Evolutionary conservation across 192 early-diverging fungal species (phyloP).

Genomic region (Chytriomyces confervae): DNA sequence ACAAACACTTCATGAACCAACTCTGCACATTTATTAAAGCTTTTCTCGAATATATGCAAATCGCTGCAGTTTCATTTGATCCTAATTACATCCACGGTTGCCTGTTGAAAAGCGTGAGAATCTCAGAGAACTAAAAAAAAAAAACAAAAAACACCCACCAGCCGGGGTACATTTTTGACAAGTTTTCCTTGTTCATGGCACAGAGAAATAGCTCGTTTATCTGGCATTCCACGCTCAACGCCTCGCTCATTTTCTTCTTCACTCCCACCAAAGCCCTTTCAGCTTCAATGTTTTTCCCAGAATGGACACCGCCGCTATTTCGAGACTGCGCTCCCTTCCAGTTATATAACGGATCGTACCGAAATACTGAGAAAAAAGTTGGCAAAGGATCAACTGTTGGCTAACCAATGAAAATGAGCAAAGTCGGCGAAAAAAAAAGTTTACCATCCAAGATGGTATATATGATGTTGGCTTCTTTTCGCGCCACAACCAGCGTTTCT

Average conservation of each 20-base stretch:
- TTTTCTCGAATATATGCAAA: background rate
- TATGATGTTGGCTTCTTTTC: constrained; percentile 79
- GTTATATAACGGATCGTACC: constrained; percentile 87
- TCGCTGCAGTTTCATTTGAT: background rate
- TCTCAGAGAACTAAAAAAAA: background rate
- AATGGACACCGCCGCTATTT: constrained; percentile 23
- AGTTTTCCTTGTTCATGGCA: constrained; percentile 62
- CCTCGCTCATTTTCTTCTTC: constrained; percentile 61
- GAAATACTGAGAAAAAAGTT: constrained; percentile 67
- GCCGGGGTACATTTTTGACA: constrained; percentile 68
- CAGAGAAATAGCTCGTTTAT: constrained; percentile 75
- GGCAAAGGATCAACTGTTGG: background rate
- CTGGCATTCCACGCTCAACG: constrained; percentile 71
- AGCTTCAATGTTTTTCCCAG: constrained; percentile 67
- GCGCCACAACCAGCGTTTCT: constrained; percentile 77
- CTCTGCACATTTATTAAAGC: background rate
- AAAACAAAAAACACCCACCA: constrained; percentile 36
- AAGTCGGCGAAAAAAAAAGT: no score
- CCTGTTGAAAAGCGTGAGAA: constrained; percentile 7
- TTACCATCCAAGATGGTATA: constrained; percentile 79
- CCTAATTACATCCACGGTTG: constrained; percentile 37
- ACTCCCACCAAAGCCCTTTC: constrained; percentile 69
- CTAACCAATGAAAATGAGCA: background rate
- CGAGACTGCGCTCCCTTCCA: constrained; percentile 55
- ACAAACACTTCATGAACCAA: no score